Percentiles rank a stretch among this genome's conserved stretches.
Evolutionary conservation across 352 stramenopile genomes (phyloP).

Genomic region (Phytophthora ramorum): DNA sequence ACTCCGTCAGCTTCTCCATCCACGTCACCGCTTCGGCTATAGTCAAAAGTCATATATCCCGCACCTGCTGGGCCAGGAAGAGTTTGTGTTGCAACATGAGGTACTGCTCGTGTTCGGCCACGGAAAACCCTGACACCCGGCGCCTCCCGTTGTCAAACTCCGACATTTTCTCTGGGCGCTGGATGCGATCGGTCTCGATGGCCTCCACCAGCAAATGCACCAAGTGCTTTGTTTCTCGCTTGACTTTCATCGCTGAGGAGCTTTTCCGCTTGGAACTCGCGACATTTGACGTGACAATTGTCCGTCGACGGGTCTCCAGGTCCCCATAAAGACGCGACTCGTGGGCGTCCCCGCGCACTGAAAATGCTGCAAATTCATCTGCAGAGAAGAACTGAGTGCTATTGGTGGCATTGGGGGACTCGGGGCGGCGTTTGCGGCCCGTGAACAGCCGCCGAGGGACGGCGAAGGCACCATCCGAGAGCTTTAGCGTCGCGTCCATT

Average conservation of each 20-base stretch:
- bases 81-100: conserved; percentile 55
- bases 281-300: conserved; percentile 19
- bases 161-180: conserved; percentile 16
- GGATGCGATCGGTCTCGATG: conserved; percentile 17
- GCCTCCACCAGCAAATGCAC: conserved; percentile 42
- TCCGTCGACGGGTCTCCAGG: conserved; percentile 34
- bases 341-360: conserved; percentile 27
- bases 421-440: conserved; percentile 50
- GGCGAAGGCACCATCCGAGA: conserved; percentile 39
- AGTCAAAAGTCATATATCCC: conserved; percentile 24
- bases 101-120: conserved; percentile 63
- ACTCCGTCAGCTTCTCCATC: conserved; percentile 8
- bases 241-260: background rate
- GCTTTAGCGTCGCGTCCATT: conserved; percentile 10
- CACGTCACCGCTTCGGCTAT: conserved; percentile 15
- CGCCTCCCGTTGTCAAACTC: conserved; percentile 47
- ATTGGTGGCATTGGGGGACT: background rate
- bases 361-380: conserved; percentile 49
- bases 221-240: conserved; percentile 39
- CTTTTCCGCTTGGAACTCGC: background rate
- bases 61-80: conserved; percentile 50
- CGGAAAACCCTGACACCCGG: conserved; percentile 54
- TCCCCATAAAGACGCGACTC: conserved; percentile 36
- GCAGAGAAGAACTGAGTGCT: conserved; percentile 42
- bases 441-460: conserved; percentile 52